phyloP scores from a whole-genome alignment of 257 asterid genomes.

The Solanum virginianum region DNA sequence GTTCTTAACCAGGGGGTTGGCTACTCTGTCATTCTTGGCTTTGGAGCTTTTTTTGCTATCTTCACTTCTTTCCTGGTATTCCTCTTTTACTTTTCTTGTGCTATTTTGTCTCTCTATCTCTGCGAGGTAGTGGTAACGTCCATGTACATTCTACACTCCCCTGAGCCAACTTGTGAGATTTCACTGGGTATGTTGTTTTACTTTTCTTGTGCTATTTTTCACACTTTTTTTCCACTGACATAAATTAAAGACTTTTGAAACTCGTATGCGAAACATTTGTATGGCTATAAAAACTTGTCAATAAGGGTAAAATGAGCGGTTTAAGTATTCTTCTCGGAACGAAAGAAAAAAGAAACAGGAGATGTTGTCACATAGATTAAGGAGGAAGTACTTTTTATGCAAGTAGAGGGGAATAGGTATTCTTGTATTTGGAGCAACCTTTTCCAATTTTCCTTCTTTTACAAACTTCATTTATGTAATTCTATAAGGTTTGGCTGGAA shows the following conservation, averaged over 20 bases:
- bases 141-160: too few species aligned
- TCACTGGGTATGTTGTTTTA: too few species aligned
- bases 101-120: neutral
- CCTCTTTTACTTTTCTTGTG: neutral
- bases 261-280: neutral
- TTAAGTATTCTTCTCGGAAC: neutral
- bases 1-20: constrained; percentile 82
- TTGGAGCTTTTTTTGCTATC: constrained; percentile 81
- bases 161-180: too few species aligned
- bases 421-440: neutral
- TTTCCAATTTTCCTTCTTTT: neutral
- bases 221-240: neutral
- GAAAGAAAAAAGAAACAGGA: neutral
- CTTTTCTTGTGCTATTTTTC: neutral
- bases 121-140: too few species aligned
- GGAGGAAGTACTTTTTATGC: neutral
- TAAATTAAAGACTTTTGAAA: neutral
- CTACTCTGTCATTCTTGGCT: constrained; percentile 82
- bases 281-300: neutral
- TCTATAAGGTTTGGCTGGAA: constrained; percentile 76
- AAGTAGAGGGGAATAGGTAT: neutral
- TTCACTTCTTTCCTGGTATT: constrained; percentile 81
- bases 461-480: neutral
- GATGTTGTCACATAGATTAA: accelerated
- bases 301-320: neutral